Evolutionary conservation across 441 rosid species (phyloP).

Genomic region (Oxalis stricta): DNA sequence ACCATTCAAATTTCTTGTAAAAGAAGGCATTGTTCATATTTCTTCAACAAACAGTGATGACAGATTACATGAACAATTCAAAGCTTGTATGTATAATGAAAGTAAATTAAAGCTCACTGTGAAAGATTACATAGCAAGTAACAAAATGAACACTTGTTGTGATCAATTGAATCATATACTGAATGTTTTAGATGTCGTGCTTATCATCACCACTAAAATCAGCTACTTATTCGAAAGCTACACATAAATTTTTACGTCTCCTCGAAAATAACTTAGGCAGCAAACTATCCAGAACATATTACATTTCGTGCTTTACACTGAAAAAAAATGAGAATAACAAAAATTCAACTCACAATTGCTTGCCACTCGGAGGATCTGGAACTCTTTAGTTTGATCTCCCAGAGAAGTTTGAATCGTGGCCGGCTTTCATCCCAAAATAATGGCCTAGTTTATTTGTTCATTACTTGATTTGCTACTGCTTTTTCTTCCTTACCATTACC

Average conservation of each 20-base stretch:
- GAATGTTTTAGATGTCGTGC: neutral
- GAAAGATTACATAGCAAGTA: neutral
- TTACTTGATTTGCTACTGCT: conserved; percentile 36
- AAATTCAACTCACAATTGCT: conserved; percentile 12
- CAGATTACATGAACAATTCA: too few relatives aligned
- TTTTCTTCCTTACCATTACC: too few relatives aligned
- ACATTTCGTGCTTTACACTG: too few relatives aligned
- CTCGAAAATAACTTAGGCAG: too few relatives aligned
- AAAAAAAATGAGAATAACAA: too few relatives aligned
- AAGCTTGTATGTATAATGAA: too few relatives aligned
- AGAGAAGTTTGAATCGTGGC: neutral
- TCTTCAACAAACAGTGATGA: too few relatives aligned
- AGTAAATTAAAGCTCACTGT: neutral
- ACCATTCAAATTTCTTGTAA: too few relatives aligned
- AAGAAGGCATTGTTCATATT: too few relatives aligned
- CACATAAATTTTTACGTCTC: conserved; percentile 2
- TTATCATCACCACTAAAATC: neutral
- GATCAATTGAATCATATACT: neutral
- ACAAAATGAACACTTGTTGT: conserved; percentile 4
- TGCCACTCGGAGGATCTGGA: conserved; percentile 7
- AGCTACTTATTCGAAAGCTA: conserved; percentile 9
- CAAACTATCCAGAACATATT: conserved; percentile 1
- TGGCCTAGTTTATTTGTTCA: conserved; percentile 12
- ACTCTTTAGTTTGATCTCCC: conserved; percentile 3
- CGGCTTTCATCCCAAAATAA: neutral